Conservation (phyloP, 768 basidiomycete genomes). For the Tulasnella sp. region DNA sequence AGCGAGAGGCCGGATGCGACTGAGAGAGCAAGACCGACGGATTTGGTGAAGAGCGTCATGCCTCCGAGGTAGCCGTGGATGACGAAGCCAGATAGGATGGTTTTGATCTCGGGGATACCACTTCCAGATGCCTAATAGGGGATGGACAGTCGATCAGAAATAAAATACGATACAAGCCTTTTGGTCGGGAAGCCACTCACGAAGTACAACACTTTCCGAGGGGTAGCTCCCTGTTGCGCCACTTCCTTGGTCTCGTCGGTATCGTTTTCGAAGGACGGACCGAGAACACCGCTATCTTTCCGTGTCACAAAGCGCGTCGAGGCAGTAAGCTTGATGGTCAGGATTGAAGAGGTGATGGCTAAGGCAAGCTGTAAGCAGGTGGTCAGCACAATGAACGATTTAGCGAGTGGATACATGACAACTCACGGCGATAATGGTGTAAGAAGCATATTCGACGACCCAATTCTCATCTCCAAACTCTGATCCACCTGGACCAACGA, state of each 20-base stretch:
- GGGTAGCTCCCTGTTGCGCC: slow-evolving; percentile 11
- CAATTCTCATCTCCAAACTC: slow-evolving; percentile 30
- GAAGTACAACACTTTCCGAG: slow-evolving; percentile 69
- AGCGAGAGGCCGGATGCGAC: slow-evolving; percentile 88
- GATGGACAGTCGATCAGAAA: slow-evolving; percentile 11
- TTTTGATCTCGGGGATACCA: slow-evolving; percentile 96
- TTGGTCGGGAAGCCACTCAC: slow-evolving; percentile 39
- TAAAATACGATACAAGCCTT: background rate
- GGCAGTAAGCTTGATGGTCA: slow-evolving; percentile 79
- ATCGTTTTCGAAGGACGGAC: background rate
- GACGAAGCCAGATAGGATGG: slow-evolving; percentile 90
- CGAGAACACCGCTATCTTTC: slow-evolving; percentile 69
- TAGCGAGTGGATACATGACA: background rate
- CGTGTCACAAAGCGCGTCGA: slow-evolving; percentile 81
- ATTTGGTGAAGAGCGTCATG: slow-evolving; percentile 80
- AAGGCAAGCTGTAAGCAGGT: slow-evolving; percentile 44
- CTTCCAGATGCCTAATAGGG: slow-evolving; percentile 76
- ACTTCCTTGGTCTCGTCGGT: background rate
- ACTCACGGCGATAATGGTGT: slow-evolving; percentile 69
- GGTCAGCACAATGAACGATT: background rate
- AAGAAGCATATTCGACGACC: slow-evolving; percentile 52
- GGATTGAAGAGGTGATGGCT: slow-evolving; percentile 57
- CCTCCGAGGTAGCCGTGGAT: slow-evolving; percentile 95
- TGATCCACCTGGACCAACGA: slow-evolving; percentile 28
- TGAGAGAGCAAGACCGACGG: slow-evolving; percentile 76